Conservation (phyloP, 768 basidiomycete species). For the Leccinum truebloodii region DNA sequence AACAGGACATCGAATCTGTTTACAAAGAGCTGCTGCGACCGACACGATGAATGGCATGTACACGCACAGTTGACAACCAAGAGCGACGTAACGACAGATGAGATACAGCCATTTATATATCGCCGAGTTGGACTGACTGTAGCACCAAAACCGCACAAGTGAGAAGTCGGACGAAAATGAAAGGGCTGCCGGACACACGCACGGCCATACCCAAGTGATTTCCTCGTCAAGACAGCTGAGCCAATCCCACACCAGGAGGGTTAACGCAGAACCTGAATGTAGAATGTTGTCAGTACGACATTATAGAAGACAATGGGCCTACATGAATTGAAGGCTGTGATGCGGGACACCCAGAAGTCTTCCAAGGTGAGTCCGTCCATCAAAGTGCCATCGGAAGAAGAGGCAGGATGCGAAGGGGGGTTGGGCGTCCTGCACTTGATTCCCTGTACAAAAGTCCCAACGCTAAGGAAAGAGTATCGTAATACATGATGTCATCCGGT, state of each 20-base stretch:
- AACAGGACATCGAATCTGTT: slow-evolving; percentile 5
- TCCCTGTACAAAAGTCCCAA: background rate
- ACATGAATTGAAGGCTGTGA: slow-evolving; percentile 13
- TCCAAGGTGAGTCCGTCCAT: slow-evolving; percentile 8
- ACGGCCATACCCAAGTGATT: slow-evolving; percentile 11
- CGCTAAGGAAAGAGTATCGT: background rate
- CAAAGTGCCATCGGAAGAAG: slow-evolving; percentile 1
- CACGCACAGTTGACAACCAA: slow-evolving; percentile 13
- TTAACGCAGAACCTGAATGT: slow-evolving; percentile 5
- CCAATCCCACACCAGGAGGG: slow-evolving; percentile 13
- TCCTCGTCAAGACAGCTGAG: slow-evolving; percentile 10
- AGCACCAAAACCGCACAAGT: background rate
- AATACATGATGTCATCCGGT: background rate
- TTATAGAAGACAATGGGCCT: background rate
- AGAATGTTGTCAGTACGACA: background rate
- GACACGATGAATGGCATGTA: background rate
- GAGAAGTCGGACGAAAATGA: background rate
- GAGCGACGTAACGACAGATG: slow-evolving; percentile 10
- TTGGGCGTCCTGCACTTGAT: background rate
- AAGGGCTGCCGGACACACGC: background rate
- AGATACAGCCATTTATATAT: slow-evolving; percentile 11
- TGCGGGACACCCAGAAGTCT: slow-evolving; percentile 16
- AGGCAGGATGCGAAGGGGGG: background rate
- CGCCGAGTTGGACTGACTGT: slow-evolving; percentile 1
- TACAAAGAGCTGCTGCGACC: background rate